These are phyloP conservation scores for Exophiala spinifera DNA, from an alignment of 2,329 filamentous ascomycete species.

Conservation along the genomic window DNA sequence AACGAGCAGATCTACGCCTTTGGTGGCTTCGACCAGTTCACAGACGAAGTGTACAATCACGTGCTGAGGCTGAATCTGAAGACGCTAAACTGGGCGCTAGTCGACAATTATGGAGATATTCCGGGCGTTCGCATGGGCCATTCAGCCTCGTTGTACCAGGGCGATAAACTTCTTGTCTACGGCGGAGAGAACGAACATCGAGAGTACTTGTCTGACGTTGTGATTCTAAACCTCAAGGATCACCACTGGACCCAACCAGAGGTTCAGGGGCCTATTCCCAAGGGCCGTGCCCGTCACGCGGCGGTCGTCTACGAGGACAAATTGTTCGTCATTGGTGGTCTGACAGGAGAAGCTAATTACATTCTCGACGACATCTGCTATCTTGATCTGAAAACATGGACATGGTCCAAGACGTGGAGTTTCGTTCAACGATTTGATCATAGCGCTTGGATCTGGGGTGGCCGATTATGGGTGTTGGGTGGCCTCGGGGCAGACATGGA, in stretches of 20 bases:
- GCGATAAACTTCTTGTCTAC: slow-evolving; percentile 93
- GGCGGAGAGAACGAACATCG: slow-evolving; percentile 97
- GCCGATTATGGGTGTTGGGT: slow-evolving; percentile 93
- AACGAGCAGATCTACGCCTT: slow-evolving; percentile 98
- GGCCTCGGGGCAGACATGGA: slow-evolving; percentile 96
- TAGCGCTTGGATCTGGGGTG: slow-evolving; percentile 87
- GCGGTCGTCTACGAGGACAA: slow-evolving; percentile 95
- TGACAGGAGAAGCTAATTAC: slow-evolving; percentile 86
- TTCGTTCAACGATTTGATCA: slow-evolving; percentile 96
- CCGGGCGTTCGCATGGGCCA: slow-evolving; percentile 60
- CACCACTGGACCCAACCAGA: slow-evolving; percentile 94
- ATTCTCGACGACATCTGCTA: slow-evolving; percentile 96
- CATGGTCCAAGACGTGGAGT: slow-evolving; percentile 93
- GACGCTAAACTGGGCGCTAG: slow-evolving; percentile 87
- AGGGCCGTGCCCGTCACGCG: slow-evolving; percentile 87
- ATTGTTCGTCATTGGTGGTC: slow-evolving; percentile 91
- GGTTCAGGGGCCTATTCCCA: slow-evolving; percentile 77
- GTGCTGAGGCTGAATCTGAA: slow-evolving; percentile 83
- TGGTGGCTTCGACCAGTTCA: slow-evolving; percentile 97
- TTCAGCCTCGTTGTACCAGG: slow-evolving; percentile 89
- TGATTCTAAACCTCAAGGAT: slow-evolving; percentile 91
- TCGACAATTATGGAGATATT: slow-evolving; percentile 77
- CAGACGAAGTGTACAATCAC: slow-evolving; percentile 98
- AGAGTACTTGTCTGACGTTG: slow-evolving; percentile 90
- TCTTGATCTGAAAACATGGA: slow-evolving; percentile 93